A percentile compares a stretch with the other conserved stretches of the same genome.
phyloP scores from a whole-genome alignment of 1,284 basidiomycete species.

The Microbotryum silenes-acaulis region DNA sequence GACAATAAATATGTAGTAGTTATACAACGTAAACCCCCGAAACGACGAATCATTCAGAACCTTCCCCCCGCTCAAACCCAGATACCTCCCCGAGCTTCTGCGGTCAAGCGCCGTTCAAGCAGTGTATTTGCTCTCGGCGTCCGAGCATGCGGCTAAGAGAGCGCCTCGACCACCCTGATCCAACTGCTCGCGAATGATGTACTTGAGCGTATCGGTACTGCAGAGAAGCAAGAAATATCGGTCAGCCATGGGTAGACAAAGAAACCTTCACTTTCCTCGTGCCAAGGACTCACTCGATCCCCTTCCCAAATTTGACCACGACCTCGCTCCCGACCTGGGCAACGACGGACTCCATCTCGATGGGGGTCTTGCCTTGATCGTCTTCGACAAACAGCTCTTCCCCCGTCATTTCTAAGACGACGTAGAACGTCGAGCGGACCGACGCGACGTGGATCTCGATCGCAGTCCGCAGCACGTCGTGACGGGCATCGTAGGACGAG shows the following conservation, averaged over 20 bases:
- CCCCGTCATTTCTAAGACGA: constrained; percentile 27
- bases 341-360: constrained; percentile 10
- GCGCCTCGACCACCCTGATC: constrained; percentile 9
- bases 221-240: not conserved
- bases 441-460: constrained; percentile 12
- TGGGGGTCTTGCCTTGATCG: not conserved
- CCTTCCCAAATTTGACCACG: constrained; percentile 21
- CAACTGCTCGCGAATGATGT: constrained; percentile 23
- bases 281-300: constrained; percentile 21
- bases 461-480: constrained; percentile 13
- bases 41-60: too few species aligned
- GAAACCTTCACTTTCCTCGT: not conserved
- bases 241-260: not conserved
- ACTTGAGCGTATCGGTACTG: constrained; percentile 21
- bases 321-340: constrained; percentile 17
- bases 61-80: too few species aligned
- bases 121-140: too few species aligned
- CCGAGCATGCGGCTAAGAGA: too few species aligned
- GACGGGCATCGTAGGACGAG: not conserved
- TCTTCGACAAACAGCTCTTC: constrained; percentile 20
- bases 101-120: too few species aligned
- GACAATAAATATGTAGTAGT: too few species aligned
- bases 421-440: constrained; percentile 11
- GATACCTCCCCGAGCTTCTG: too few species aligned
- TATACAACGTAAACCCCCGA: too few species aligned